Conservation (phyloP, 106 monocot genomes). For the Narthecium ossifragum region DNA sequence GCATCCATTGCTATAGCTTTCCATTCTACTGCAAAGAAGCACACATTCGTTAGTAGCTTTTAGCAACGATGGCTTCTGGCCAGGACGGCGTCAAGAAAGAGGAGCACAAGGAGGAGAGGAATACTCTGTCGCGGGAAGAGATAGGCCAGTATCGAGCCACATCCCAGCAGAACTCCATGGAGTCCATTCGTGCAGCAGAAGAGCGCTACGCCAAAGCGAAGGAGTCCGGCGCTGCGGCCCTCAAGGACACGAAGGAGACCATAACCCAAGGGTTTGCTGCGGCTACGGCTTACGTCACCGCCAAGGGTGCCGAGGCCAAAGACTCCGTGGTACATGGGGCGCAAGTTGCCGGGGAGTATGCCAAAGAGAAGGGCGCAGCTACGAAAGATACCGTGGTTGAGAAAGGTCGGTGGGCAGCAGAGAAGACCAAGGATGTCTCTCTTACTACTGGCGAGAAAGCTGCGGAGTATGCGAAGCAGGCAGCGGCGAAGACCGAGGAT, state of each 20-base stretch:
- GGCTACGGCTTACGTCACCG: slow-evolving; percentile 17
- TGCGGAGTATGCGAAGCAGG: slow-evolving; percentile 10
- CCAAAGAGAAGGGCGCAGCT: not conserved
- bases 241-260: slow-evolving; percentile 41
- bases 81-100: slow-evolving; percentile 15
- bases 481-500: slow-evolving; percentile 17
- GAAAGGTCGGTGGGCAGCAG: slow-evolving; percentile 12
- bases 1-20: not conserved
- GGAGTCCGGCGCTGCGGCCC: slow-evolving; percentile 17
- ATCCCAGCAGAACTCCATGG: slow-evolving; percentile 73
- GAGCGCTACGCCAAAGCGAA: slow-evolving; percentile 65
- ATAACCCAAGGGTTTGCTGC: slow-evolving; percentile 18
- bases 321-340: not conserved
- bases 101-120: not conserved
- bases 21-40: not conserved
- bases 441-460: not conserved
- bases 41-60: not conserved
- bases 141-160: slow-evolving; percentile 32
- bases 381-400: slow-evolving; percentile 8
- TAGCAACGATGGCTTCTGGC: slow-evolving; percentile 35
- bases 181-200: slow-evolving; percentile 49
- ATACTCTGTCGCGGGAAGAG: slow-evolving; percentile 36
- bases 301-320: slow-evolving; percentile 12
- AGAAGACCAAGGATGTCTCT: slow-evolving; percentile 19
- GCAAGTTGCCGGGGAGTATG: slow-evolving; percentile 1